Evolutionary conservation across 805 yeast species (phyloP).

Genomic region (Millerago galiae): DNA sequence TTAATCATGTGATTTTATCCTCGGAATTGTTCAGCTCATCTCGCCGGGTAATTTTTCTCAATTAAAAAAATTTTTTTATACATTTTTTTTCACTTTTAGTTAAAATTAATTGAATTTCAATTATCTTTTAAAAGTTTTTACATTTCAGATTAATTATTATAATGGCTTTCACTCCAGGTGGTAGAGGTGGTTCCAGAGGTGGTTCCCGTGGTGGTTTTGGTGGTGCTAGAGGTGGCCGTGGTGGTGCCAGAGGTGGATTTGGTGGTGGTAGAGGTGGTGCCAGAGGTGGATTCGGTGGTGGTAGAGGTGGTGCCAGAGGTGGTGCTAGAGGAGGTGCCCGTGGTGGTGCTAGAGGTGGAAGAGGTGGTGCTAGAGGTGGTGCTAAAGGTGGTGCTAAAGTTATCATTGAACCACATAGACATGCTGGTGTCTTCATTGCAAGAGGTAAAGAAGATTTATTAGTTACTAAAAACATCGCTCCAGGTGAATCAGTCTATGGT

Average conservation of each 20-base stretch:
- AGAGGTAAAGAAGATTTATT: conserved; percentile 99
- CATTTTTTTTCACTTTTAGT: too few species aligned
- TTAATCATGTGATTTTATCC: too few species aligned
- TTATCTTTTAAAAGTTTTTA: too few species aligned
- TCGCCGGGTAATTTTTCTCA: too few species aligned
- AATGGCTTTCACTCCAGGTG: conserved; percentile 77
- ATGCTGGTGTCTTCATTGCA: conserved; percentile 98
- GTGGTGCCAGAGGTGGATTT: conserved; percentile 33
- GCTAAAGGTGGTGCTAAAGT: conserved; percentile 93
- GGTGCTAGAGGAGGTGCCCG: conserved; percentile 48
- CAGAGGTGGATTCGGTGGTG: conserved; percentile 43
- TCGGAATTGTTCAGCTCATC: too few species aligned
- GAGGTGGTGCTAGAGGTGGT: conserved; percentile 76
- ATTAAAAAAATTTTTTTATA: too few species aligned
- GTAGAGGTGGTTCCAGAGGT: conserved; percentile 53
- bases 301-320: conserved; percentile 43
- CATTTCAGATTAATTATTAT: conserved; percentile 3
- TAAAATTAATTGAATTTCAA: too few species aligned
- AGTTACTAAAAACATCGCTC: conserved; percentile 94
- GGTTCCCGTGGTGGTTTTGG: conserved; percentile 25
- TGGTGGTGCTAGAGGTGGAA: conserved; percentile 44
- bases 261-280: conserved; percentile 30
- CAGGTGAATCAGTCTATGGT: conserved; percentile 98
- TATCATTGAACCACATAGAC: conserved; percentile 97
- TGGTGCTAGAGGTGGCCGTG: conserved; percentile 37